Conservation (phyloP, 1,284 basidiomycete species). For the Ceratobasidium papillatum region DNA sequence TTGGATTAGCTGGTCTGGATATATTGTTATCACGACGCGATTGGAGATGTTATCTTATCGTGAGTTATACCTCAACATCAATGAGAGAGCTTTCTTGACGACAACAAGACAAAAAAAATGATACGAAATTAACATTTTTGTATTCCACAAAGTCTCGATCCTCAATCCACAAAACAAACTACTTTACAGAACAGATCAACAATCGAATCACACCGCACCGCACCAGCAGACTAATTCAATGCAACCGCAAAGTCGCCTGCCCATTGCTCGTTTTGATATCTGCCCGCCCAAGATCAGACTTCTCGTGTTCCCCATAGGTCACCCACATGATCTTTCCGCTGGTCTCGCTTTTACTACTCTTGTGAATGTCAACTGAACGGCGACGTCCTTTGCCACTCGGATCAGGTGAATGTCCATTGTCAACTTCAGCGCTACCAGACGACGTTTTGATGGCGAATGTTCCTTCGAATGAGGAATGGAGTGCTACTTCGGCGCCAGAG, state of each 20-base stretch:
- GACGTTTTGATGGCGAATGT: neutral
- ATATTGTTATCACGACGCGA: neutral
- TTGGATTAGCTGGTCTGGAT: neutral
- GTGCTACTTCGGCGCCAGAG: constrained; percentile 7
- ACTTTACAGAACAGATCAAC: constrained; percentile 24
- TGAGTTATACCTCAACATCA: constrained; percentile 26
- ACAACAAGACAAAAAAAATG: neutral
- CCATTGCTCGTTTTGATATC: constrained; percentile 16
- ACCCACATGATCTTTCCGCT: constrained; percentile 8
- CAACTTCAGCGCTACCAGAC: neutral
- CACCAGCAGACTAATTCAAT: neutral
- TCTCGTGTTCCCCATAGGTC: neutral
- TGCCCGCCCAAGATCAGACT: neutral
- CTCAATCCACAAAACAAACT: neutral
- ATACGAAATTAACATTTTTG: constrained; percentile 16
- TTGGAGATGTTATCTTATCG: constrained; percentile 23
- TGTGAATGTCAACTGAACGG: neutral
- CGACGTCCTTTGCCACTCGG: constrained; percentile 17
- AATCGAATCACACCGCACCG: neutral
- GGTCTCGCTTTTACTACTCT: neutral
- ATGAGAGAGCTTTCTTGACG: neutral
- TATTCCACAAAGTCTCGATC: neutral
- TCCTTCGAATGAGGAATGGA: constrained; percentile 25
- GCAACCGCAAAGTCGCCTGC: constrained; percentile 18
- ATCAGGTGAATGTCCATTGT: neutral